Evolutionary conservation across 208 protist species (phyloP), one percentile per base, ranked within the genome.

Genomic region (Wallacemonas sp.): DNA sequence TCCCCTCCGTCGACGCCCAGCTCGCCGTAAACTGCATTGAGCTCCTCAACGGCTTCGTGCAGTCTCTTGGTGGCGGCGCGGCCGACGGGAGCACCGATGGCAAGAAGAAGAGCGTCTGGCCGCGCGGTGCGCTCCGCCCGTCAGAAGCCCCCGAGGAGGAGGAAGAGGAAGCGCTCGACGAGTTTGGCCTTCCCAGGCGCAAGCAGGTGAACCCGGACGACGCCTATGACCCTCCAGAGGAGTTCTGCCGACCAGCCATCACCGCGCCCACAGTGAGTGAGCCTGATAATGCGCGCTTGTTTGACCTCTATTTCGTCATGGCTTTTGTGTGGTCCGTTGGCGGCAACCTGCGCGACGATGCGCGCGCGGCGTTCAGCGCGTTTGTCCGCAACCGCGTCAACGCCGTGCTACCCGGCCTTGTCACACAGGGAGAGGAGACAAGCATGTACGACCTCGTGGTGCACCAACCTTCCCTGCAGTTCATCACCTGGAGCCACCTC

Each of bases 311-410:
- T 72, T 98, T 98, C 71, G 55, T 98, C 4, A 99, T 99, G 86
- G 75, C 94, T 1, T 90, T 99, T 61, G 86, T 99, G 48, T 99
- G 98, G 98, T 82, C 94, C 8, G 62, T 99, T 24, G 98, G 98
- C 45, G 95, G 87, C 39, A 98, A 97, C 76, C 55, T 98, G 33
- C 86, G 83, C 53, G 97, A 97, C 64, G 72, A 85, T 44, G 76
- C 81, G 21, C 81, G 97, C 38, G 85, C 69, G n/a, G 46, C 61
- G 1, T 99, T 98, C 65, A 97, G 90, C 70, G n/a, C 67, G 21
- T 95, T 95, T 77, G 54, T 92, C 19, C 72, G 76, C 39, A 57
- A 90, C 50, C 68, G 86, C 26, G 84, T 98, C 45, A 62, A 63
- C 26, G 60, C 63, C 44, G 71, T 76, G 42, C 63, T 97, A 55